A percentile compares a stretch with the other conserved stretches of the same genome.
phyloP scores from a whole-genome alignment of 2,329 filamentous ascomycete genomes.

The Pseudocercospora pini-densiflorae region DNA sequence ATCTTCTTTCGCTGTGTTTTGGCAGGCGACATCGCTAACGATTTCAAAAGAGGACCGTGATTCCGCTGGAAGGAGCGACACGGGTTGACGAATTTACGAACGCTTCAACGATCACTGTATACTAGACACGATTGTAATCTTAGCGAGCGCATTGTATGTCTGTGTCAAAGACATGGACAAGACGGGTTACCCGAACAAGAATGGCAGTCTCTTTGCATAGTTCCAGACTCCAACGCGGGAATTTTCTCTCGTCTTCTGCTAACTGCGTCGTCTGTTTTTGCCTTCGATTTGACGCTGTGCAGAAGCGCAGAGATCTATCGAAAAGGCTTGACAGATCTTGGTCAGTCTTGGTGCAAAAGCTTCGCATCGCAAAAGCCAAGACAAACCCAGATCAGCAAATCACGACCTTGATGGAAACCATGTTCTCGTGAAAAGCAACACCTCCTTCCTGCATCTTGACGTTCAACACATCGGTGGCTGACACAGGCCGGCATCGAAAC shows the following conservation, averaged over 20 bases:
- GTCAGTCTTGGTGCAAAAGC: slow-evolving; percentile 3
- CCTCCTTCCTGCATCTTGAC: neutral
- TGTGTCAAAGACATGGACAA: neutral
- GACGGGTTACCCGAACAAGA: neutral
- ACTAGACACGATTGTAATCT: slow-evolving; percentile 20
- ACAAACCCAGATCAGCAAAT: neutral
- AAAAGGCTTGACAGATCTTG: slow-evolving; percentile 8
- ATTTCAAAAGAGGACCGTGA: slow-evolving; percentile 11
- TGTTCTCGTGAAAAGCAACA: neutral
- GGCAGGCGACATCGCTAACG: slow-evolving; percentile 13
- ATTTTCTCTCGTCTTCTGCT: neutral
- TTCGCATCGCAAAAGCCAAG: neutral
- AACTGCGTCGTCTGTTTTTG: neutral
- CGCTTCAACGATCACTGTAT: slow-evolving; percentile 15
- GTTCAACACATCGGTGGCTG: neutral
- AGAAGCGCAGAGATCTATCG: neutral
- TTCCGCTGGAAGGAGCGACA: neutral
- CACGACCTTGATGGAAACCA: neutral
- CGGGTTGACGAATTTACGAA: slow-evolving; percentile 14
- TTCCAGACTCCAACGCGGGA: neutral
- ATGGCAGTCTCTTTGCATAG: neutral
- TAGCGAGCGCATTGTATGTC: slow-evolving; percentile 6
- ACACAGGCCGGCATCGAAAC: no score
- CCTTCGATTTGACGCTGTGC: neutral
- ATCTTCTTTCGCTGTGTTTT: slow-evolving; percentile 1